Percentiles rank a stretch among this genome's conserved stretches.
Evolutionary conservation across 2,329 filamentous ascomycete species (phyloP).

Genomic region (Penicillium expansum): DNA sequence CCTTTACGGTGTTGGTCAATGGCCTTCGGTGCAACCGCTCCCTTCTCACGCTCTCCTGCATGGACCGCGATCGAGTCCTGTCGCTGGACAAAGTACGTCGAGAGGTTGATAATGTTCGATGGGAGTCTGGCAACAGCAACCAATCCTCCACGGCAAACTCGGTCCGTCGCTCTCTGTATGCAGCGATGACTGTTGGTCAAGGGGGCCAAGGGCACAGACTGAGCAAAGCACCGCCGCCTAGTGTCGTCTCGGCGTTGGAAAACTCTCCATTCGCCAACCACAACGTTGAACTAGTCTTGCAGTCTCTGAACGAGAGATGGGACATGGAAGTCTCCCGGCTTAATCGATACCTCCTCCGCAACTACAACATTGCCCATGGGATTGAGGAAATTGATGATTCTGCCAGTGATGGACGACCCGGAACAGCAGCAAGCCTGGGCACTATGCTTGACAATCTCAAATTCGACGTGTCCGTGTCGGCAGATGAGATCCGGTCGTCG

Average conservation of each 20-base stretch:
- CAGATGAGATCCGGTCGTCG: conserved; percentile 26
- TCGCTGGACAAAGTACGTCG: conserved; percentile 60
- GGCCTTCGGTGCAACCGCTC: conserved; percentile 64
- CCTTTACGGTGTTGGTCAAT: conserved; percentile 67
- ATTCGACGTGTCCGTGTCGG: conserved; percentile 33
- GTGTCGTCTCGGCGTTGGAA: conserved; percentile 20
- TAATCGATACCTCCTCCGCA: conserved; percentile 46
- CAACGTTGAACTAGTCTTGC: conserved; percentile 43
- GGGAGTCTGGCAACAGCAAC: conserved; percentile 34
- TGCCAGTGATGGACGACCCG: conserved; percentile 38
- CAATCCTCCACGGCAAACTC: conserved; percentile 37
- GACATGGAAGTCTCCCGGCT: conserved; percentile 44
- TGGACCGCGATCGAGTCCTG: conserved; percentile 60
- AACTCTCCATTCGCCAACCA: conserved; percentile 31
- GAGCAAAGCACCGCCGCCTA: conserved; percentile 30
- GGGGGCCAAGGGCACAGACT: conserved; percentile 32
- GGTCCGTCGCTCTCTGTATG: conserved; percentile 45
- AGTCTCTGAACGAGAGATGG: conserved; percentile 47
- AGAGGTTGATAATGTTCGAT: conserved; percentile 53
- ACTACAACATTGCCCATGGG: conserved; percentile 44
- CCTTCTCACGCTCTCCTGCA: conserved; percentile 60
- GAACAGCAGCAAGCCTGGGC: conserved; percentile 38
- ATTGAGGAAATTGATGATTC: conserved; percentile 30
- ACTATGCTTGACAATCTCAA: conserved; percentile 41
- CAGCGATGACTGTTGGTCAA: conserved; percentile 37